A percentile compares a stretch with the other conserved stretches of the same genome.
phyloP scores from a whole-genome alignment of 352 stramenopile species.

The Globisporangium radiosum region DNA sequence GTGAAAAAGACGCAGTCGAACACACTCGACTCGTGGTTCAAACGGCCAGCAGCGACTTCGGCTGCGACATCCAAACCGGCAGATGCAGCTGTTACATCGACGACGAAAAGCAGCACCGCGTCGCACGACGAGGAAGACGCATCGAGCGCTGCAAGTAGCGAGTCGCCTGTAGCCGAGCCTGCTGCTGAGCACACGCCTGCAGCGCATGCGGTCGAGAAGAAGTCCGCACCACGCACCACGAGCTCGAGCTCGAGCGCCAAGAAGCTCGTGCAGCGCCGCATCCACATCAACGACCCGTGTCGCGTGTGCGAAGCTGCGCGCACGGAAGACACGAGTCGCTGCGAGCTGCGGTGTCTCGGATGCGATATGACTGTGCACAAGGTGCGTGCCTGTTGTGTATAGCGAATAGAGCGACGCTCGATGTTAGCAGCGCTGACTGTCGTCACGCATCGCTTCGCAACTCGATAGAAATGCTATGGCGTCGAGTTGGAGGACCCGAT shows the following conservation, averaged over 20 bases:
- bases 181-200: neutral
- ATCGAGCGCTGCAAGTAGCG: neutral
- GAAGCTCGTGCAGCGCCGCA: constrained; percentile 66
- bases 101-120: neutral
- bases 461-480: constrained; percentile 43
- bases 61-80: neutral
- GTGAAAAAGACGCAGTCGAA: constrained; percentile 34
- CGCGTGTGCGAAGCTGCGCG: constrained; percentile 54
- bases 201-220: constrained; percentile 14
- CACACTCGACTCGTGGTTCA: constrained; percentile 62
- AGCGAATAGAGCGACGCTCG: neutral
- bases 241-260: constrained; percentile 16
- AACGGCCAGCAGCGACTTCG: neutral
- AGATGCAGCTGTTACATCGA: neutral
- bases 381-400: constrained; percentile 8
- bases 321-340: constrained; percentile 38
- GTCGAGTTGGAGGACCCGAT: constrained; percentile 35
- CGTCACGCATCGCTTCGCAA: no score
- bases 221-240: neutral
- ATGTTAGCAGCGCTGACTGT: no score
- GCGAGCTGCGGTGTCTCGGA: constrained; percentile 50
- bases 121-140: neutral
- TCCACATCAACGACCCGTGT: constrained; percentile 61
- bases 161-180: neutral
- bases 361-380: constrained; percentile 72